Evolutionary conservation across 108 stramenopile genomes (phyloP), one percentile per base, ranked within the genome.

Genomic region (Aurantiochytrium sp.): DNA sequence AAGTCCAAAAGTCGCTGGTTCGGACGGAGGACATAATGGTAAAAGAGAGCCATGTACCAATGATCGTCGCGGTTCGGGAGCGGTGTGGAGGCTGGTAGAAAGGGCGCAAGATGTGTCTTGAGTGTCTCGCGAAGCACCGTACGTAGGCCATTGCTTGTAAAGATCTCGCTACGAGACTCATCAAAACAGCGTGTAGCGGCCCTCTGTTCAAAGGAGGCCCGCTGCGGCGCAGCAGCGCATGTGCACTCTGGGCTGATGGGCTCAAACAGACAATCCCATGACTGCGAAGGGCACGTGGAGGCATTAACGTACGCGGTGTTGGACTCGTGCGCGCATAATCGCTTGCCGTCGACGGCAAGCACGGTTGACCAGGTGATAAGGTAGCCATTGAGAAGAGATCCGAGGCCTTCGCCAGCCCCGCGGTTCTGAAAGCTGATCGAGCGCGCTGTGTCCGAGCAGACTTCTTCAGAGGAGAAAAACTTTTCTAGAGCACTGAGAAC

Each of bases 11-110:
- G 51, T 21, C 28, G n/a, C 76, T 8, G 18, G 23, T 83, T 83
- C 10, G 76, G 76, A 2, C 76, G 76, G 16, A 83, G 76, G 19
- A 12, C 45, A 3, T 53, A 83, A 53, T 83, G 45, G 76, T 83
- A 83, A 18, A 83, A 28, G n/a, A 53, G 76, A 0, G 76, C 76
- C 76, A 83, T 83, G 76, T 53, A 83, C 76, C 76, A 83, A 23
- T 83, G 76, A 83, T 83, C 76, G 28, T 47, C 45, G n/a, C 76
- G 45, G 18, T 29, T 72, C 18, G 72, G 72, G 19, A 72, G 23
- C 23, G 23, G 28, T 23, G 23, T 18, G 28, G 16, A 35, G 2
- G 35, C 35, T 35, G 35, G 35, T 2, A 35, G 35, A 35, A 35
- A 35, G 35, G 35, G 35, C 35, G 35, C 35, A 42, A 72, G n/a